These are phyloP conservation scores for Hypoxylon perforatum DNA, from an alignment of 495 filamentous ascomycete genomes.

Conservation along the genomic window DNA sequence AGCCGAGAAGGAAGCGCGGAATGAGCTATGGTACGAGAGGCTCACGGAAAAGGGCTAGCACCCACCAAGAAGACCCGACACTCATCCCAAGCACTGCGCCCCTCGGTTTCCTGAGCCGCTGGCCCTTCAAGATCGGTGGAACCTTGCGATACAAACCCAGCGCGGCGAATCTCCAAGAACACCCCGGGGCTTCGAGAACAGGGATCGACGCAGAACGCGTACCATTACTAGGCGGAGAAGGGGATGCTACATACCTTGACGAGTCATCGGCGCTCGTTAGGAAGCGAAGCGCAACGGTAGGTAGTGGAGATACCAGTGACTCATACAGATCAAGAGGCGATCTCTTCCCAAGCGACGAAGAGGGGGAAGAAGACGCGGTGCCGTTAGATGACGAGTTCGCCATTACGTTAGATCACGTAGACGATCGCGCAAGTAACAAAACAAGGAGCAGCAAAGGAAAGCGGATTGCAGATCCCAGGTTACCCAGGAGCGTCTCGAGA, in stretches of 20 bases:
- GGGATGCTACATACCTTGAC: slow-evolving; percentile 42
- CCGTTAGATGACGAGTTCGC: slow-evolving; percentile 94
- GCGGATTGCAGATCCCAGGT: slow-evolving; percentile 65
- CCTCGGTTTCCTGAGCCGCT: slow-evolving; percentile 83
- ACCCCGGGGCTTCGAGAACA: slow-evolving; percentile 67
- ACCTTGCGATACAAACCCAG: slow-evolving; percentile 88
- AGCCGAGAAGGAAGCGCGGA: slow-evolving; percentile 76
- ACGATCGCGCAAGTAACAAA: slow-evolving; percentile 78
- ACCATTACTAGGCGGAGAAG: slow-evolving; percentile 73
- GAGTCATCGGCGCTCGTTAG: slow-evolving; percentile 58
- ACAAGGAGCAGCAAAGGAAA: slow-evolving; percentile 70
- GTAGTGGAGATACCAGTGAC: slow-evolving; percentile 85
- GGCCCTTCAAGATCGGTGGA: slow-evolving; percentile 88
- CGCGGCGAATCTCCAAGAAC: slow-evolving; percentile 90
- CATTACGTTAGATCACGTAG: slow-evolving; percentile 76
- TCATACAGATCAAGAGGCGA: slow-evolving; percentile 94
- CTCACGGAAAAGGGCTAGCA: slow-evolving; percentile 71
- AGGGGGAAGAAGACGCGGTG: slow-evolving; percentile 89
- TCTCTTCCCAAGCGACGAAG: slow-evolving; percentile 90
- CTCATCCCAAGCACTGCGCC: slow-evolving; percentile 89
- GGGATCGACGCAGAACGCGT: slow-evolving; percentile 69
- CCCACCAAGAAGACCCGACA: slow-evolving; percentile 83
- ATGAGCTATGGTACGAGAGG: slow-evolving; percentile 90
- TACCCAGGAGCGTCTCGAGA: slow-evolving; percentile 65
- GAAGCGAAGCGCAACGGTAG: slow-evolving; percentile 81